Conservation (phyloP, 331 rosid genomes). For the Prunus yedoensis region DNA sequence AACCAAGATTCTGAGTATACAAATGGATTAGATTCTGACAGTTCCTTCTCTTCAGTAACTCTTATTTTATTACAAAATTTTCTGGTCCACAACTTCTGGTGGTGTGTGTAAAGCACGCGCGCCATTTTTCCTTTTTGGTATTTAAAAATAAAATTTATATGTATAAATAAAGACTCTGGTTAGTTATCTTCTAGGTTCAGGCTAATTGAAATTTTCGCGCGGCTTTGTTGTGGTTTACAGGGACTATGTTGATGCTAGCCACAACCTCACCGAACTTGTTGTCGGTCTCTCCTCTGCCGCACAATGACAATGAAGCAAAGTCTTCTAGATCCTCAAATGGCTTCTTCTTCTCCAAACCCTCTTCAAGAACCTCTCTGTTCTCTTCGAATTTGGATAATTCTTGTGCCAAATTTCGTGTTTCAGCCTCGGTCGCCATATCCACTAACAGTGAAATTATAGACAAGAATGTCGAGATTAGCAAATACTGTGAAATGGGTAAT, state of each 20-base stretch:
- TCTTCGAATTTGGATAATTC: conserved; percentile 27
- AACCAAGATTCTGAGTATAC: neutral
- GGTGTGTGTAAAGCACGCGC: conserved; percentile 33
- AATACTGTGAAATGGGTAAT: conserved; percentile 54
- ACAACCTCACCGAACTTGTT: conserved; percentile 29
- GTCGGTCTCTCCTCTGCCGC: conserved; percentile 9
- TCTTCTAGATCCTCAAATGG: conserved; percentile 16
- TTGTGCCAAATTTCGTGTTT: conserved; percentile 17
- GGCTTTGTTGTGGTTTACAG: conserved; percentile 4
- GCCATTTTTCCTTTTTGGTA: neutral
- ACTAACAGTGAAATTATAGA: conserved; percentile 8
- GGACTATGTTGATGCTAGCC: conserved; percentile 34
- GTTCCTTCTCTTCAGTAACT: neutral
- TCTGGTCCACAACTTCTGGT: conserved; percentile 34
- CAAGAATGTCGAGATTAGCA: conserved; percentile 26
- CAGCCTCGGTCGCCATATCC: conserved; percentile 32
- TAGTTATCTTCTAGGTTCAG: neutral
- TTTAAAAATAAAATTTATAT: neutral
- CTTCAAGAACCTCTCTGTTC: conserved; percentile 18
- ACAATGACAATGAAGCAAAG: conserved; percentile 15
- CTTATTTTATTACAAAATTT: neutral
- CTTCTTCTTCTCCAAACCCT: conserved; percentile 36
- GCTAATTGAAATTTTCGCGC: conserved; percentile 14
- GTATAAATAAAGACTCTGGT: neutral
- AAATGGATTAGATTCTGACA: neutral